Percentiles rank a stretch among this genome's conserved stretches.
Evolutionary conservation across 768 basidiomycete genomes (phyloP).

Genomic region (Phanerochaete sordida): DNA sequence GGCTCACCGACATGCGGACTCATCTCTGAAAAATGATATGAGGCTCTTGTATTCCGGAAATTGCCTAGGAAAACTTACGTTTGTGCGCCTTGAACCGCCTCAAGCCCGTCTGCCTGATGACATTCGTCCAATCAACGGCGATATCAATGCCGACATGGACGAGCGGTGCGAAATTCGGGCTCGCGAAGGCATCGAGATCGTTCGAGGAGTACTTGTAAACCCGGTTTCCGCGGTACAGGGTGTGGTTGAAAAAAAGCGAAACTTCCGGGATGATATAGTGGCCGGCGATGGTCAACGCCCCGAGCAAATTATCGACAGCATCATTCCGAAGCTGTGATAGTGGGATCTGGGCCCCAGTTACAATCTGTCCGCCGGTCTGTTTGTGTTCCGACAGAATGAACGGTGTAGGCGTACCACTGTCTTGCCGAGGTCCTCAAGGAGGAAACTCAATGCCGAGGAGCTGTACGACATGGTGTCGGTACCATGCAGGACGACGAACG

Average conservation of each 20-base stretch:
- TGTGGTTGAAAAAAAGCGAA: slow-evolving; percentile 87
- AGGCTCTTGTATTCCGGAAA: background rate
- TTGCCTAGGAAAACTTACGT: slow-evolving; percentile 35
- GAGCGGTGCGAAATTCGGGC: slow-evolving; percentile 79
- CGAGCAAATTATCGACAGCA: slow-evolving; percentile 89
- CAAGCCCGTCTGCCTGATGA: slow-evolving; percentile 77
- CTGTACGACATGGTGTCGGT: slow-evolving; percentile 93
- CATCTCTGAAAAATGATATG: slow-evolving; percentile 50
- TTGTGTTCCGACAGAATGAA: background rate
- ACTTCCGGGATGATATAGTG: slow-evolving; percentile 93
- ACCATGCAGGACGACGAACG: slow-evolving; percentile 87
- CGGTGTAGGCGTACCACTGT: slow-evolving; percentile 59
- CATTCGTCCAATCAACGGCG: slow-evolving; percentile 83
- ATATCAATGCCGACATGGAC: slow-evolving; percentile 93
- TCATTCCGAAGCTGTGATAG: slow-evolving; percentile 90
- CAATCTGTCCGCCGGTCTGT: slow-evolving; percentile 45
- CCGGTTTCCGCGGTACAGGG: slow-evolving; percentile 80
- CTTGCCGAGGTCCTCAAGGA: slow-evolving; percentile 91
- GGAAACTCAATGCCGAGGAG: slow-evolving; percentile 84
- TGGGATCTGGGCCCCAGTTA: slow-evolving; percentile 94
- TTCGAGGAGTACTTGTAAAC: slow-evolving; percentile 81
- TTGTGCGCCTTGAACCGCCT: slow-evolving; percentile 82
- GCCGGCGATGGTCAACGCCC: slow-evolving; percentile 84
- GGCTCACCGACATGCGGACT: slow-evolving; percentile 73
- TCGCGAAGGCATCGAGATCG: slow-evolving; percentile 79